Conservation (phyloP, 495 filamentous ascomycete genomes). For the Bryoglossum gracile region DNA sequence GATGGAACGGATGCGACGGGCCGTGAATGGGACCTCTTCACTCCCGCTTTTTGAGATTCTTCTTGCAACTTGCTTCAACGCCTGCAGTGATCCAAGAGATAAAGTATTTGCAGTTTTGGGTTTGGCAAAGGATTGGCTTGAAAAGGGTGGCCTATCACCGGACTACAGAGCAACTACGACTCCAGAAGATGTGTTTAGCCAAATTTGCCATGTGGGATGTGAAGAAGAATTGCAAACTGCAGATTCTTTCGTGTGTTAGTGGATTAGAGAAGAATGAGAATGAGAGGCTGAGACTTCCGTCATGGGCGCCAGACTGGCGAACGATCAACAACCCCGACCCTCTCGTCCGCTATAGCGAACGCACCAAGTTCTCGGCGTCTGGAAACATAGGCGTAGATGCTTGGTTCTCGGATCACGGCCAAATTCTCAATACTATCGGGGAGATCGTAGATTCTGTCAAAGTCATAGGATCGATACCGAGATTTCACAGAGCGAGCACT, state of each 20-base stretch:
- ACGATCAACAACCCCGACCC: conserved; percentile 6
- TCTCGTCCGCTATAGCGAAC: conserved; percentile 23
- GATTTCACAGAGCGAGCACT: neutral
- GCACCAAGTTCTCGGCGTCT: conserved; percentile 22
- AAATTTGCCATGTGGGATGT: conserved; percentile 16
- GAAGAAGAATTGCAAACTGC: conserved; percentile 4
- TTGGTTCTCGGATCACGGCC: conserved; percentile 16
- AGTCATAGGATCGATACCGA: neutral
- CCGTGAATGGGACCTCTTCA: neutral
- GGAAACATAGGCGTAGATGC: conserved; percentile 13
- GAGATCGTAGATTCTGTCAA: neutral
- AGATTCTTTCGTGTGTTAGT: conserved; percentile 13
- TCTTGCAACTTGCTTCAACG: neutral
- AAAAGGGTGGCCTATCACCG: neutral
- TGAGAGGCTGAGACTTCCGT: conserved; percentile 15
- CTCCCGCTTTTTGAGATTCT: conserved; percentile 10
- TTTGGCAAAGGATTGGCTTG: conserved; percentile 4
- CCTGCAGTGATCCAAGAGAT: conserved; percentile 6
- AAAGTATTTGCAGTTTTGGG: conserved; percentile 8
- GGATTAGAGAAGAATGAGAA: neutral
- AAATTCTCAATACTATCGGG: conserved; percentile 14
- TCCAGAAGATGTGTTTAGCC: neutral
- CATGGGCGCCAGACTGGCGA: conserved; percentile 26
- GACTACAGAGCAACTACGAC: neutral
- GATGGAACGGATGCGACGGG: conserved; percentile 1